These are phyloP conservation scores for Osmozyma mogii DNA, from an alignment of 805 yeast genomes.

Conservation along the genomic window DNA sequence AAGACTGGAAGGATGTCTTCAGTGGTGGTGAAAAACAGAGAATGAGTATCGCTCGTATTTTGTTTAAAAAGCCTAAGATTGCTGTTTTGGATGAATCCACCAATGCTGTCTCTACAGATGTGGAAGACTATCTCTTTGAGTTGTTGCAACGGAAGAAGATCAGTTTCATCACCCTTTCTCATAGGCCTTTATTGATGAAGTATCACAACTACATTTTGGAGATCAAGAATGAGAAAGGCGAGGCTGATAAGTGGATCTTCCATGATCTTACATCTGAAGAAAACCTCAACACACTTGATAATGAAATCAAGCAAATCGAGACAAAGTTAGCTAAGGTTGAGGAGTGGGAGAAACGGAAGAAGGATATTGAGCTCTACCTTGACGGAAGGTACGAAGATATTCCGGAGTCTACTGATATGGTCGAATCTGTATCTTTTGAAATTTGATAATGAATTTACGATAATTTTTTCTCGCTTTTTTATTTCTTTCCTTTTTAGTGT, in stretches of 20 bases:
- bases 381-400: constrained; percentile 30
- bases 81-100: constrained; percentile 91
- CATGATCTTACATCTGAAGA: constrained; percentile 61
- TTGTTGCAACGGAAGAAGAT: constrained; percentile 59
- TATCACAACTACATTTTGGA: constrained; percentile 75
- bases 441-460: constrained; percentile 2
- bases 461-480: constrained; percentile 1
- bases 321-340: constrained; percentile 52
- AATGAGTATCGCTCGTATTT: constrained; percentile 76
- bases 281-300: constrained; percentile 60
- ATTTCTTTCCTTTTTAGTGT: constrained; percentile 3
- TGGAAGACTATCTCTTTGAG: constrained; percentile 81
- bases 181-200: constrained; percentile 74
- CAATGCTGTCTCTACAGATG: constrained; percentile 83
- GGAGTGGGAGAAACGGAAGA: constrained; percentile 51
- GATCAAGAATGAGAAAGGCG: constrained; percentile 40
- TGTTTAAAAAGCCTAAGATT: constrained; percentile 73
- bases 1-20: constrained; percentile 84
- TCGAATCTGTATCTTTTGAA: constrained; percentile 7
- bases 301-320: constrained; percentile 65
- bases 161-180: constrained; percentile 75
- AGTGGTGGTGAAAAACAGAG: constrained; percentile 97
- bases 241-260: constrained; percentile 34
- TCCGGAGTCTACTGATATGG: constrained; percentile 5
- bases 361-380: constrained; percentile 45